Evolutionary conservation across 192 early-diverging fungal genomes (phyloP), one percentile per base, ranked within the genome.

Genomic region (Entophlyctis helioformis): DNA sequence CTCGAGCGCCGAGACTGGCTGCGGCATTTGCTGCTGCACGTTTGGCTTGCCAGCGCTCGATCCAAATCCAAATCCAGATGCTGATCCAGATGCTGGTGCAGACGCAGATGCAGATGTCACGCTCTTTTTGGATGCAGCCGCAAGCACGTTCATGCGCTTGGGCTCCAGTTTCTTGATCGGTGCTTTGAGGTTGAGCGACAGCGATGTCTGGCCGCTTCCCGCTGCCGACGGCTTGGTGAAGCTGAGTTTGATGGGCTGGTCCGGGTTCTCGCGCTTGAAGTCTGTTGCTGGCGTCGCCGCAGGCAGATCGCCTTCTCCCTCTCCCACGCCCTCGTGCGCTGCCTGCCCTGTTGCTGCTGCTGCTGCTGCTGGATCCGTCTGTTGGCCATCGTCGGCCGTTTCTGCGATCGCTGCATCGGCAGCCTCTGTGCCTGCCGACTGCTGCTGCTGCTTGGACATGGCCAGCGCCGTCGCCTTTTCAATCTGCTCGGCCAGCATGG

Each of bases 401-500:
- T n/a, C n/a, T n/a, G n/a, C n/a, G n/a, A n/a, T n/a, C n/a, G n/a
- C n/a, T n/a, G n/a, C n/a, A n/a, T n/a, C n/a, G n/a, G n/a, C n/a
- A n/a, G n/a, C n/a, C n/a, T n/a, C n/a, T n/a, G n/a, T n/a, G n/a
- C n/a, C n/a, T 50, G 60, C n/a, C 52, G n/a, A 22, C 15, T 40
- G 26, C 36, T 3, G 44, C 32, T 29, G 23, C 62, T 18, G 39
- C 42, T 26, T 45, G 24, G n/a, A n/a, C 20, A 42, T 44, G 31
- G 31, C 63, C 19, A 64, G 38, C 39, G 74, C 69, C 36, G 72
- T 59, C 22, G 91, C 89, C 36, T 71, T 71, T 56, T 81, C 78
- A 38, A 95, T 84, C 64, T 96, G 92, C 31, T 87, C 83, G 47
- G 77, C 64, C 22, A 98, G 66, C 48, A 82, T 39, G 59, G 54